Percentiles rank a stretch among this genome's conserved stretches.
Evolutionary conservation across 2,329 filamentous ascomycete genomes (phyloP).

Genomic region (Monilinia polystroma): DNA sequence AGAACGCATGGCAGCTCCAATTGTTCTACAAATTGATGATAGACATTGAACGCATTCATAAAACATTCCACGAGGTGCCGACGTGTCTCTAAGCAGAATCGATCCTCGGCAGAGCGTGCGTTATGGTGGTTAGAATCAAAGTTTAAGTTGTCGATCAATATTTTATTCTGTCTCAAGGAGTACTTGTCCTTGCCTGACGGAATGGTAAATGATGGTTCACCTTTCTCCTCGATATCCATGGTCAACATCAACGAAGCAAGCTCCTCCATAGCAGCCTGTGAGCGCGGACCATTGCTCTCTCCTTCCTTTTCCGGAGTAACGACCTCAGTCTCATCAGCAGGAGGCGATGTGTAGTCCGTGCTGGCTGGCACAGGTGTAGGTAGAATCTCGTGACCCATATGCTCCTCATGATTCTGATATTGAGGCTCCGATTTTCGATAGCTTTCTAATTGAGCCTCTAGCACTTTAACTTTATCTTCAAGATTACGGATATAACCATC

Average conservation of each 20-base stretch:
- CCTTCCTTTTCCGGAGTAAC: neutral
- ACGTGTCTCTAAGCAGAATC: neutral
- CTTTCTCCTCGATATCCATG: conserved; percentile 5
- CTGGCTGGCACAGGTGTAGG: neutral
- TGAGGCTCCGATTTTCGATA: neutral
- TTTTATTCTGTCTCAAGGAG: neutral
- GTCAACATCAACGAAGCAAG: conserved; percentile 14
- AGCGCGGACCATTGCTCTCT: neutral
- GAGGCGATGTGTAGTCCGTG: neutral
- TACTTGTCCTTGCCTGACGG: conserved; percentile 10
- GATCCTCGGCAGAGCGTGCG: neutral
- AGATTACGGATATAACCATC: conserved; percentile 2
- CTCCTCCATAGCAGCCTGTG: conserved; percentile 5
- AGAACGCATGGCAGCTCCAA: neutral
- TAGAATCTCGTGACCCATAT: conserved; percentile 2
- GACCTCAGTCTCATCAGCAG: neutral
- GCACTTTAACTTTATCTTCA: conserved; percentile 1
- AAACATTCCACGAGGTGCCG: neutral
- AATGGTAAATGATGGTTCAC: conserved; percentile 8
- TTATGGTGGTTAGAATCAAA: neutral
- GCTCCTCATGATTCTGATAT: neutral
- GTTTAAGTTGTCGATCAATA: neutral
- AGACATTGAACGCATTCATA: conserved; percentile 6
- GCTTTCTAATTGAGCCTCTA: neutral
- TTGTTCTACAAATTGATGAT: conserved; percentile 18